phyloP scores from a whole-genome alignment of 164 flowering plant genomes.

The Paratinospora sagittata region DNA sequence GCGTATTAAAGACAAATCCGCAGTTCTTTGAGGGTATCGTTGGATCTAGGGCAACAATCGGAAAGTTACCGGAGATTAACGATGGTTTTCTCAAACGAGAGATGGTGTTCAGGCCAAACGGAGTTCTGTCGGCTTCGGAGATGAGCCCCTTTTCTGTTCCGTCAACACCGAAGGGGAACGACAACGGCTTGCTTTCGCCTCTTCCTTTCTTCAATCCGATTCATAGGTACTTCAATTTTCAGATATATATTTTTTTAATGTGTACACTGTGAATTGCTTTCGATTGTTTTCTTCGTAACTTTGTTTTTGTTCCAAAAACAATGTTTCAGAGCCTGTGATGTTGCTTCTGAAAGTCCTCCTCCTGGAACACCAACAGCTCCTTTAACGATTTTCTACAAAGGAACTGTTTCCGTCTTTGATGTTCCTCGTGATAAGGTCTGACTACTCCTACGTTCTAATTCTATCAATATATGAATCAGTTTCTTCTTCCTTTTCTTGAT shows the following conservation, averaged over 20 bases:
- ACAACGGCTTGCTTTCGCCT: slow-evolving; percentile 2
- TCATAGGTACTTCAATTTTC: slow-evolving; percentile 16
- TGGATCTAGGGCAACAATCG: slow-evolving; percentile 20
- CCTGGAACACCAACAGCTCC: slow-evolving; percentile 33
- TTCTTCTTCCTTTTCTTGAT: too few species aligned
- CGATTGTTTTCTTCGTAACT: neutral
- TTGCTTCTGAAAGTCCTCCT: neutral
- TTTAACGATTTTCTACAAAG: slow-evolving; percentile 38
- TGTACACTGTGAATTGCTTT: neutral
- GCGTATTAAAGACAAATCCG: slow-evolving; percentile 54
- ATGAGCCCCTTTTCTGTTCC: slow-evolving; percentile 23
- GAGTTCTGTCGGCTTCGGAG: slow-evolving; percentile 2
- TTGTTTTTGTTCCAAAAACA: neutral
- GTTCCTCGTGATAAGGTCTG: slow-evolving; percentile 24
- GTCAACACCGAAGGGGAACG: slow-evolving; percentile 22
- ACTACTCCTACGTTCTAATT: too few species aligned
- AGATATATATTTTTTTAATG: too few species aligned
- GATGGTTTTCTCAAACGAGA: slow-evolving; percentile 4
- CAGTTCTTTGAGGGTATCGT: slow-evolving; percentile 45
- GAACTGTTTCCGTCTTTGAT: slow-evolving; percentile 28
- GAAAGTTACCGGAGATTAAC: neutral
- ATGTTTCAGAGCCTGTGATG: slow-evolving; percentile 9
- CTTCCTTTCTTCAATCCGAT: slow-evolving; percentile 10
- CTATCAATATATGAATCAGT: too few species aligned
- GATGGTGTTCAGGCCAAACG: slow-evolving; percentile 4